Base-by-base conservation (phyloP, 1,139 yeast genomes). In the Yamadazyma dendronema region DNA sequence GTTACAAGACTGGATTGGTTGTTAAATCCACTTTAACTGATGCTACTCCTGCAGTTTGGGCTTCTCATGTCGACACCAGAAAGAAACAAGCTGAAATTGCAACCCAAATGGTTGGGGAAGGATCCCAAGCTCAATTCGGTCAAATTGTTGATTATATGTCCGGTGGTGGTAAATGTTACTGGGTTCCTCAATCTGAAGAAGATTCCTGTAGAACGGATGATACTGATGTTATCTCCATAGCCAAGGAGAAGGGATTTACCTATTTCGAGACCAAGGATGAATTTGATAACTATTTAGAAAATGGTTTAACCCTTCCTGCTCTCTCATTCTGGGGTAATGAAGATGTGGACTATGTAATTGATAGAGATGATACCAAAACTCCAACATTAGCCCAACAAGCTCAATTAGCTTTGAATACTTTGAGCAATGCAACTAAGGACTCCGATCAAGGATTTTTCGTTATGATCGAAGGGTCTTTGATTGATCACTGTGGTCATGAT, bases 91-190 rank as follows among this genome's bases (percentile, higher is more conserved):
- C 80, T 50, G 63, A 77, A 56, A 85, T 87, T 53, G 95, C 96
- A 2, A 74, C 75, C 50, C 95, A 86, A 39, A 32, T 40, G 34
- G 26, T 37, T 29, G 43, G 40, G 14, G 39, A 30, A 11, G 37
- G 40, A 5, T n/a, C n/a, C 7, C 17, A 12, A 26, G 29, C 29
- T 13, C 29, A 26, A 26, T 26, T 26, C n/a, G 29, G 29, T 26
- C 29, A 26, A 17, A 72, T 75, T 53, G 90, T 84, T 4, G 96
- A 88, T 57, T 70, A 88, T 54, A 74, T 88, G 62, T 74, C 88
- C 50, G 97, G 96, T 36, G 96, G 97, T 40, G 97, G 97, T 22
- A 74, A 90, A 56, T 81, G 94, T 47, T 88, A 81, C 56, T 88
- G 79, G 60, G 66, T 79, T 45, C 79, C 84, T 2, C 41, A 42